Percentiles rank a stretch among this genome's conserved stretches.
phyloP scores from a whole-genome alignment of 106 monocot species.

The Allium sativum region DNA sequence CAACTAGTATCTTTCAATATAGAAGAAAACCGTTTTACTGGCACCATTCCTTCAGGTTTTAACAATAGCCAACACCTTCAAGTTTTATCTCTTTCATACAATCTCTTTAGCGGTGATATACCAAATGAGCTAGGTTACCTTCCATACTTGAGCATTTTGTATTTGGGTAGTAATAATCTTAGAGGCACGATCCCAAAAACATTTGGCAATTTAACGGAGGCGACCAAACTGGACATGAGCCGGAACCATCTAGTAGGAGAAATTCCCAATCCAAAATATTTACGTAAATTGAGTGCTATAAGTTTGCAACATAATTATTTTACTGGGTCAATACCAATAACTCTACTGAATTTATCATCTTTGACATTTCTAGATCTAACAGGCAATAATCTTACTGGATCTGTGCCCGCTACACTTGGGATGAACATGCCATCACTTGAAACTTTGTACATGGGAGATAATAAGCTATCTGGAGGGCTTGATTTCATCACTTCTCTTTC shows the following conservation, averaged over 20 bases:
- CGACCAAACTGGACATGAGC: background rate
- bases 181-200: slow-evolving; percentile 1
- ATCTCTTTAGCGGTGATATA: slow-evolving; percentile 5
- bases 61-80: background rate
- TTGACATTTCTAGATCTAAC: background rate
- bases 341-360: background rate
- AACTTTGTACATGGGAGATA: background rate
- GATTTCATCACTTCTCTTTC: slow-evolving; percentile 1
- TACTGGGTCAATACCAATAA: background rate
- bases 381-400: background rate
- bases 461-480: background rate
- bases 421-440: background rate
- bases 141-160: background rate
- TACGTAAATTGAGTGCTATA: background rate
- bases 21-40: background rate
- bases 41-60: background rate
- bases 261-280: slow-evolving; percentile 1
- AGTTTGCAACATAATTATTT: background rate
- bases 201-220: slow-evolving; percentile 2
- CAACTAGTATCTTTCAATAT: slow-evolving; percentile 1
- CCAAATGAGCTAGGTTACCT: background rate
- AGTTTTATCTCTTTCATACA: background rate
- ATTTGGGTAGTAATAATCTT: background rate
- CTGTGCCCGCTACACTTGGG: background rate
- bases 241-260: background rate